A percentile compares a stretch with the other conserved stretches of the same genome.
Conservation (phyloP, 1,139 yeast species). For the Blastobotrys elegans region DNA sequence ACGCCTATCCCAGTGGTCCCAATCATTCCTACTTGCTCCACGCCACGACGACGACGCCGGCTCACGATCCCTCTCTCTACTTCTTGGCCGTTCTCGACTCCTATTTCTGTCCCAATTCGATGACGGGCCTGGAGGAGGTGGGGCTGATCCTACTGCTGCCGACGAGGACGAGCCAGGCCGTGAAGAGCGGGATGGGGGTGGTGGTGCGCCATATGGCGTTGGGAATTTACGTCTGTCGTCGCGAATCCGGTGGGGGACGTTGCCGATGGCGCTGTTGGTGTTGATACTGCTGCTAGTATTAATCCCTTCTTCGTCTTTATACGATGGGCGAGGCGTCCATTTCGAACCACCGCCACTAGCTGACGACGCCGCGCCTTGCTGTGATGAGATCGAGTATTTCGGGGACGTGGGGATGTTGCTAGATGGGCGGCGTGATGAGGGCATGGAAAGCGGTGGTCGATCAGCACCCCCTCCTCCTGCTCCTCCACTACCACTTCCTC, state of each 20-base stretch:
- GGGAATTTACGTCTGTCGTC: constrained; percentile 15
- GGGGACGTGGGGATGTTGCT: constrained; percentile 9
- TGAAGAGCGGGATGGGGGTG: constrained; percentile 1
- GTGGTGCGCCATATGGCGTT: constrained; percentile 12
- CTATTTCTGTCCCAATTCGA: not conserved
- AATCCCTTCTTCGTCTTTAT: constrained; percentile 4
- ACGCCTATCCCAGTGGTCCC: constrained; percentile 16
- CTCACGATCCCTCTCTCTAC: constrained; percentile 17
- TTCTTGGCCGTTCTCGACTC: constrained; percentile 10
- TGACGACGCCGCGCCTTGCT: not conserved
- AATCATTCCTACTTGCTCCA: constrained; percentile 8
- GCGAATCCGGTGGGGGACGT: not conserved
- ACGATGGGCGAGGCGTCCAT: constrained; percentile 6
- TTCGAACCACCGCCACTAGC: constrained; percentile 1
- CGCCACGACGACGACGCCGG: constrained; percentile 10
- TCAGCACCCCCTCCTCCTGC: constrained; percentile 1
- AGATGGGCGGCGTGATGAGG: constrained; percentile 5
- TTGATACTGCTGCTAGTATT: not conserved
- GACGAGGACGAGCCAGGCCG: not conserved
- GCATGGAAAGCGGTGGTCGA: constrained; percentile 1
- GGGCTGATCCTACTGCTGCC: not conserved
- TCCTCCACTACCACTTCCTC: too few species aligned
- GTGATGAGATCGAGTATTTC: constrained; percentile 3
- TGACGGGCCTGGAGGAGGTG: not conserved
- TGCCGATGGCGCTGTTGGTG: not conserved